Percentiles rank a stretch among this genome's conserved stretches.
Evolutionary conservation across 2,329 filamentous ascomycete genomes (phyloP).

Genomic region (Ophiocordyceps camponoti-floridani): DNA sequence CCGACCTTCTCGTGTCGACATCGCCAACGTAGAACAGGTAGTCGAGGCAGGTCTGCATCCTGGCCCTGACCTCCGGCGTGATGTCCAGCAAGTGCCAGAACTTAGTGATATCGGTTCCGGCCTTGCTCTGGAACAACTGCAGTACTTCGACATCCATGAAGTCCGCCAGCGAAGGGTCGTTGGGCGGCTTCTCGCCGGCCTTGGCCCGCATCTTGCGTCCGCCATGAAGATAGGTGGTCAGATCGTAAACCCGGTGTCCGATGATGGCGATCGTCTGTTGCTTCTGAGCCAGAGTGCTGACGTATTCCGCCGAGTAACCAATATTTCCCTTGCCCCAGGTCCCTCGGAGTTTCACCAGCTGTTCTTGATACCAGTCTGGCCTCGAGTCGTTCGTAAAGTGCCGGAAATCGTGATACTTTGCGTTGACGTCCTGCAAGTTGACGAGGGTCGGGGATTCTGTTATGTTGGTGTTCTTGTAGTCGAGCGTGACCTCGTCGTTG

Average conservation of each 20-base stretch:
- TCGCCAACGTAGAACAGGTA: constrained; percentile 91
- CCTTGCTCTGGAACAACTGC: constrained; percentile 54
- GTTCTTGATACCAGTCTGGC: constrained; percentile 82
- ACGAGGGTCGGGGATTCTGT: constrained; percentile 48
- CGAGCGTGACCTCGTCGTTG: constrained; percentile 60
- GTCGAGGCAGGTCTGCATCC: constrained; percentile 73
- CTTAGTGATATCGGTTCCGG: constrained; percentile 68
- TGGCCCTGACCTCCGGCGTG: constrained; percentile 31
- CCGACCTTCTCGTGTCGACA: constrained; percentile 76
- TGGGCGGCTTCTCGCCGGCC: constrained; percentile 28
- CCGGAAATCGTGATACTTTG: constrained; percentile 84
- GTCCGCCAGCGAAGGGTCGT: constrained; percentile 36
- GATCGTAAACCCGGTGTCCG: constrained; percentile 66
- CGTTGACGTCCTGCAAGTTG: constrained; percentile 50
- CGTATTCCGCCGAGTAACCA: constrained; percentile 64
- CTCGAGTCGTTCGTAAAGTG: constrained; percentile 65
- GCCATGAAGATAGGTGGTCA: constrained; percentile 66
- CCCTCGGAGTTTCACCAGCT: constrained; percentile 59
- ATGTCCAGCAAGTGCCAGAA: constrained; percentile 60
- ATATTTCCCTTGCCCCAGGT: constrained; percentile 77
- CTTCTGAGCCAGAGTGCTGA: constrained; percentile 49
- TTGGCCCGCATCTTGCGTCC: constrained; percentile 48
- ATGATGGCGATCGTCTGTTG: constrained; percentile 59
- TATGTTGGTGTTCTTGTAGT: constrained; percentile 65
- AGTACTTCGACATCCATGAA: constrained; percentile 71